A percentile compares a stretch with the other conserved stretches of the same genome.
Evolutionary conservation across 2,329 filamentous ascomycete species (phyloP).

Genomic region (Colletotrichum sp.): DNA sequence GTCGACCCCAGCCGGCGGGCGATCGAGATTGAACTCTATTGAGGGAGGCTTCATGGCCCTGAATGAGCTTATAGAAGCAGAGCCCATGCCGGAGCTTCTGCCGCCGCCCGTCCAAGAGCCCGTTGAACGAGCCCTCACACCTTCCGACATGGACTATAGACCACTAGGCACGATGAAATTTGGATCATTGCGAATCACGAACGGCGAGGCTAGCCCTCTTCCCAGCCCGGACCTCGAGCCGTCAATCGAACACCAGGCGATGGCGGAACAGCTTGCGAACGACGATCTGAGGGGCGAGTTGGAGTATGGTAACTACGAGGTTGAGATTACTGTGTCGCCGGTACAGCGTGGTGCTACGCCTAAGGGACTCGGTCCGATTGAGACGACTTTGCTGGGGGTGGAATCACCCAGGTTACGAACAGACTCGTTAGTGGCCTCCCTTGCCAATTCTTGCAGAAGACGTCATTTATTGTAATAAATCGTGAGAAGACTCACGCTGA

Average conservation of each 20-base stretch:
- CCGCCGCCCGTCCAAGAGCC: conserved; percentile 22
- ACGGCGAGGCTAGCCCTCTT: conserved; percentile 58
- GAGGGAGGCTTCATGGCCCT: conserved; percentile 32
- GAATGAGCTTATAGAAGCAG: not conserved
- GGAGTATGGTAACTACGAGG: not conserved
- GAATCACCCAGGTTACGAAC: not conserved
- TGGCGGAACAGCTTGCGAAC: not conserved
- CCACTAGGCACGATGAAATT: conserved; percentile 68
- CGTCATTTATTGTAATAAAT: not conserved
- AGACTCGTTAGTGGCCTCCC: conserved; percentile 9
- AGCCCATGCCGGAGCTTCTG: conserved; percentile 22
- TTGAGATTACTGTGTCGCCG: not conserved
- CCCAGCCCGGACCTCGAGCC: conserved; percentile 39
- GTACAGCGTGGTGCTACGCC: not conserved
- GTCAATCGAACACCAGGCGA: not conserved
- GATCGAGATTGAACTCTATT: conserved; percentile 43
- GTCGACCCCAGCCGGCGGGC: conserved; percentile 33
- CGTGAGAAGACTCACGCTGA: conserved; percentile 37
- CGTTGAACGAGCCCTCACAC: conserved; percentile 46
- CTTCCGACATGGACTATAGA: conserved; percentile 61
- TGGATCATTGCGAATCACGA: conserved; percentile 66
- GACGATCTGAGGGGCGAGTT: not conserved
- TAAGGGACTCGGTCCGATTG: not conserved
- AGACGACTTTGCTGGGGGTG: not conserved
- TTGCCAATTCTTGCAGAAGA: not conserved